Evolutionary conservation across 2,329 filamentous ascomycete genomes (phyloP), one percentile per base, ranked within the genome.

Genomic region (Cladophialophora carrionii): DNA sequence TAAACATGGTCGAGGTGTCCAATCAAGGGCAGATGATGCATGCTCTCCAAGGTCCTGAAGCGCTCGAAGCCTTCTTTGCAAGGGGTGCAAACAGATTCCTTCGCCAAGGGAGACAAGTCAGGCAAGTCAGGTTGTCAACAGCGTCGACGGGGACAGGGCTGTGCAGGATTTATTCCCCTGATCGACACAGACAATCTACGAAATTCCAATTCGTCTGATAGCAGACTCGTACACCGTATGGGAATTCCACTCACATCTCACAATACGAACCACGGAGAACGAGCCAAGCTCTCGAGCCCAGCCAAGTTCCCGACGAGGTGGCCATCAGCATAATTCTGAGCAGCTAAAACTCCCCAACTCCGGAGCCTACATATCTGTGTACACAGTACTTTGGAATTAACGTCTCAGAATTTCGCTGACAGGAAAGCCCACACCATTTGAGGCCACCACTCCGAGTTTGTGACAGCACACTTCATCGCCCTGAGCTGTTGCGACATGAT

Each of bases 11-110:
- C 17, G 29, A 49, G 14, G 24, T 17, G 26, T 49, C 56, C 56
- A 58, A 58, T 58, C 37, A 58, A 43, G 37, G 37, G 14, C 37
- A 43, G n/a, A 43, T 43, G 17, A 43, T 43, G 37, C 17, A n/a
- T 43, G 14, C 17, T 43, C 17, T 8, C 37, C 37, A 8, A 43
- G 37, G 37, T n/a, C 17, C 17, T 20, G 37, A 43, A 20, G 37
- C 37, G 17, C 17, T 43, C 37, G 37, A 7, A 8, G n/a, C 14
- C 37, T 7, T 43, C n/a, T 17, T 43, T 17, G 8, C 37, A 43
- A 7, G 37, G 37, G 14, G 17, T 41, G 37, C 37, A n/a, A n/a
- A 6, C 4, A 14, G 12, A n/a, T 41, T 7, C 37, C 14, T 17
- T n/a, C 37, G n/a, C 37, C 17, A 20, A 12, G 37, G 5, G 37